These are phyloP conservation scores for Sugiyamaella floridensis DNA, from an alignment of 805 yeast species.

Conservation along the genomic window DNA sequence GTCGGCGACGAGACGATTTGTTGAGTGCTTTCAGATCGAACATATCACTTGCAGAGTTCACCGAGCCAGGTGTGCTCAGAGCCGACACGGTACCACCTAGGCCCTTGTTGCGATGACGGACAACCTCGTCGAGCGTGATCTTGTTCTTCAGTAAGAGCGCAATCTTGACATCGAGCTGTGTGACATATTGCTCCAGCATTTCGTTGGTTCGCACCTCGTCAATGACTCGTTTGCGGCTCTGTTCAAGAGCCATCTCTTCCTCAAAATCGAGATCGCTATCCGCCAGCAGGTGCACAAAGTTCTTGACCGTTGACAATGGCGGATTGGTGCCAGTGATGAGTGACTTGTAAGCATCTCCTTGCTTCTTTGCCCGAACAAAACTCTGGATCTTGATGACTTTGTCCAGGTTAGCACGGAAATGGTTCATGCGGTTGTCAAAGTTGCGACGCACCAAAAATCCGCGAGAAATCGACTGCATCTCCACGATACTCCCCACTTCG, in stretches of 20 bases:
- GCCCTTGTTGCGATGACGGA: conserved; percentile 37
- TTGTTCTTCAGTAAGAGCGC: conserved; percentile 73
- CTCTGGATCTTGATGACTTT: conserved; percentile 70
- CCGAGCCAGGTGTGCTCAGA: conserved; percentile 9
- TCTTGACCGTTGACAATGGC: conserved; percentile 64
- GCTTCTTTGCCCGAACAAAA: conserved; percentile 56
- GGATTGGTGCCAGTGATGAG: conserved; percentile 68
- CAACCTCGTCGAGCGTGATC: conserved; percentile 66
- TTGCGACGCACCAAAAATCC: conserved; percentile 28
- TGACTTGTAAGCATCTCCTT: conserved; percentile 66
- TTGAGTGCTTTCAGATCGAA: conserved; percentile 34
- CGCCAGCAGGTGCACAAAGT: conserved; percentile 67
- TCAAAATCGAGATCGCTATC: conserved; percentile 68
- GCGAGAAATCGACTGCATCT: conserved; percentile 30
- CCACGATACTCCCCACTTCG: conserved; percentile 23
- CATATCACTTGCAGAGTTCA: conserved; percentile 25
- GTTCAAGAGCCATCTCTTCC: conserved; percentile 64
- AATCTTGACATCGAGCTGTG: conserved; percentile 70
- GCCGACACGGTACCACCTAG: conserved; percentile 9
- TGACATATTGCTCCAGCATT: conserved; percentile 63
- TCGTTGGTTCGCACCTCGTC: conserved; percentile 66
- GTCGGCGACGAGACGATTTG: conserved; percentile 38
- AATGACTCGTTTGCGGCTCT: conserved; percentile 58
- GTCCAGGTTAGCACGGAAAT: conserved; percentile 51
- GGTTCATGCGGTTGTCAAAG: conserved; percentile 28